Conservation (phyloP, 345 rosid species). For the Brassica cretica region DNA sequence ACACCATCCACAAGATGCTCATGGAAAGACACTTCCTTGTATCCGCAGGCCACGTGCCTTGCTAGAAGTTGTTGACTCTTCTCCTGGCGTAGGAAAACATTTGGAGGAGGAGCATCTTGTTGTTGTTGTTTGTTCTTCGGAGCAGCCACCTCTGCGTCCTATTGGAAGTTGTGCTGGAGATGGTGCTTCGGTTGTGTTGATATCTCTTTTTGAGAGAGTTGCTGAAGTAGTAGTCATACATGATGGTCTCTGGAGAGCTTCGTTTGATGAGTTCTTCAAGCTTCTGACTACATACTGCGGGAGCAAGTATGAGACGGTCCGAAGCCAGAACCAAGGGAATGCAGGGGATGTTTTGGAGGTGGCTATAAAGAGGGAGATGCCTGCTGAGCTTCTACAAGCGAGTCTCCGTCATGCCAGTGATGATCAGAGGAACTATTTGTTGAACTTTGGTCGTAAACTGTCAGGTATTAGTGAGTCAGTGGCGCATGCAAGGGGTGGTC, state of each 20-base stretch:
- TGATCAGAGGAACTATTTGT: slow-evolving; percentile 69
- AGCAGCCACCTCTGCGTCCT: slow-evolving; percentile 97
- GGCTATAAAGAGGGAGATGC: slow-evolving; percentile 90
- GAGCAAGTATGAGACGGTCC: slow-evolving; percentile 79
- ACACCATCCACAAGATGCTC: slow-evolving; percentile 60
- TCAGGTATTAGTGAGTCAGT: slow-evolving; percentile 45
- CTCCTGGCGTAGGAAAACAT: slow-evolving; percentile 66
- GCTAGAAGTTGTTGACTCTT: slow-evolving; percentile 62
- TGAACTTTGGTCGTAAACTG: slow-evolving; percentile 73
- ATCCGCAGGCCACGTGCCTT: slow-evolving; percentile 77
- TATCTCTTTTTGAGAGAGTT: slow-evolving; percentile 86
- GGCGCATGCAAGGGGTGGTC: slow-evolving; percentile 52
- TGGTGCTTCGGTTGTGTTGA: slow-evolving; percentile 75
- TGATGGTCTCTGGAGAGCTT: slow-evolving; percentile 88
- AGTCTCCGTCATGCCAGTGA: slow-evolving; percentile 91
- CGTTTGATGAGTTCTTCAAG: slow-evolving; percentile 84
- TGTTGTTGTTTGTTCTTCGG: slow-evolving; percentile 94
- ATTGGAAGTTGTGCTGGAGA: slow-evolving; percentile 86
- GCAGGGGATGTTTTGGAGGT: slow-evolving; percentile 57
- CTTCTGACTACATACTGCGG: slow-evolving; percentile 93
- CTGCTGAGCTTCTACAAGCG: slow-evolving; percentile 88
- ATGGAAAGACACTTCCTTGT: slow-evolving; percentile 68
- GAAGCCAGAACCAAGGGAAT: slow-evolving; percentile 45
- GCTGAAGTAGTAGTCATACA: slow-evolving; percentile 54
- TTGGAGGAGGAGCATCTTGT: slow-evolving; percentile 94